These are phyloP conservation scores for Monilinia polystroma DNA, from an alignment of 2,329 filamentous ascomycete genomes.

Conservation along the genomic window DNA sequence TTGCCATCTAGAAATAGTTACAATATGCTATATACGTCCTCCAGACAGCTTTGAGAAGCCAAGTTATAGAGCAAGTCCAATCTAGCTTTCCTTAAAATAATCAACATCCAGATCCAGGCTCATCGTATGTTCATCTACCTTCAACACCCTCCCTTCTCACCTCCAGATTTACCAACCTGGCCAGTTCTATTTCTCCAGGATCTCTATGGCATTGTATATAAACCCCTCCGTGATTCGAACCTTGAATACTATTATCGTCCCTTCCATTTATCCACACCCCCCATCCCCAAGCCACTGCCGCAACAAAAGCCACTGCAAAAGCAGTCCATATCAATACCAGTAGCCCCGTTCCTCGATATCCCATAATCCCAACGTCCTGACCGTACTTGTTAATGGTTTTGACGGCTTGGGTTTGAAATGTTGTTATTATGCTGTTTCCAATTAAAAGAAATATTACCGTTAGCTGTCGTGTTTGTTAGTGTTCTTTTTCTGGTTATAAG, in stretches of 20 bases:
- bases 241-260: not conserved
- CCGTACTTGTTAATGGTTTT: constrained; percentile 2
- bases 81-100: not conserved
- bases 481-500: not conserved
- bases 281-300: not conserved
- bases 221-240: not conserved
- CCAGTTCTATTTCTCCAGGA: no score
- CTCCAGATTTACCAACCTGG: not conserved
- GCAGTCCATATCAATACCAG: constrained; percentile 9
- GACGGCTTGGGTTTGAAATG: not conserved
- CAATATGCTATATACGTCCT: not conserved
- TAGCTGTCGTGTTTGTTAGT: not conserved
- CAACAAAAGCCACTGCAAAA: constrained; percentile 11
- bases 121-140: no score
- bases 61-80: not conserved
- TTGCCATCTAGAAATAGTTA: not conserved
- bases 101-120: not conserved
- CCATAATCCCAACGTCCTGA: not conserved
- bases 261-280: not conserved
- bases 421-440: not conserved
- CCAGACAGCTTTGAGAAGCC: no score
- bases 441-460: not conserved
- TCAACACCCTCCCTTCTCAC: not conserved
- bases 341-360: not conserved
- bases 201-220: not conserved